Conservation (phyloP, 148 eudicot species). For the Rhododendron simsii region DNA sequence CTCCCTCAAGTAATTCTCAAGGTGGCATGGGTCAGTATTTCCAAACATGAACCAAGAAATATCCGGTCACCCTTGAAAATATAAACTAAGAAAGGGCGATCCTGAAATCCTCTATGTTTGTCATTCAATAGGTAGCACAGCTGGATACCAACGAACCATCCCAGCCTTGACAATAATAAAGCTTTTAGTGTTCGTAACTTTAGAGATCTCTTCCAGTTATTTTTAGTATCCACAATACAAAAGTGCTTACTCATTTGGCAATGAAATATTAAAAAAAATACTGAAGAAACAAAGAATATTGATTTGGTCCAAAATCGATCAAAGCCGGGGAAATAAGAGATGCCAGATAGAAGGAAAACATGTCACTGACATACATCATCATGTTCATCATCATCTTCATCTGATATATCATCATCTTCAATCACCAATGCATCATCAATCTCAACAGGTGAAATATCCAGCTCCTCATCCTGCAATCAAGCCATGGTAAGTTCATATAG, state of each 20-base stretch:
- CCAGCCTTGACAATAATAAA: neutral
- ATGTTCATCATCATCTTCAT: constrained; percentile 88
- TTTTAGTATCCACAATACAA: neutral
- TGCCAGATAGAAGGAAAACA: neutral
- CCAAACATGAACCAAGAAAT: neutral
- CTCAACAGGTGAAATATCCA: constrained; percentile 83
- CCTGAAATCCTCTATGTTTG: neutral
- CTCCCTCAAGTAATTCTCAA: neutral
- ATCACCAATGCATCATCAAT: constrained; percentile 89
- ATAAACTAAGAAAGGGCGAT: neutral
- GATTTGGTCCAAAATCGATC: neutral
- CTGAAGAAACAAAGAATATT: neutral
- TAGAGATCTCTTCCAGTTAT: neutral
- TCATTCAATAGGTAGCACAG: neutral
- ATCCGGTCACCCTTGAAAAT: neutral
- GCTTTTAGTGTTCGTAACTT: neutral
- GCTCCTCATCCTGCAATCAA: constrained; percentile 73
- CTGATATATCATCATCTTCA: constrained; percentile 90
- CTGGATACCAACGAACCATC: neutral
- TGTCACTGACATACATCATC: constrained; percentile 65
- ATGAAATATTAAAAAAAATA: neutral
- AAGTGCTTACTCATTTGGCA: neutral
- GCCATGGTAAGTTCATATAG: constrained; percentile 4
- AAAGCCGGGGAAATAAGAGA: neutral
- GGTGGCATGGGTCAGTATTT: neutral